A percentile compares a stretch with the other conserved stretches of the same genome.
These are phyloP conservation scores for Botrytis aclada DNA, from an alignment of 2,329 filamentous ascomycete species.

Conservation along the genomic window DNA sequence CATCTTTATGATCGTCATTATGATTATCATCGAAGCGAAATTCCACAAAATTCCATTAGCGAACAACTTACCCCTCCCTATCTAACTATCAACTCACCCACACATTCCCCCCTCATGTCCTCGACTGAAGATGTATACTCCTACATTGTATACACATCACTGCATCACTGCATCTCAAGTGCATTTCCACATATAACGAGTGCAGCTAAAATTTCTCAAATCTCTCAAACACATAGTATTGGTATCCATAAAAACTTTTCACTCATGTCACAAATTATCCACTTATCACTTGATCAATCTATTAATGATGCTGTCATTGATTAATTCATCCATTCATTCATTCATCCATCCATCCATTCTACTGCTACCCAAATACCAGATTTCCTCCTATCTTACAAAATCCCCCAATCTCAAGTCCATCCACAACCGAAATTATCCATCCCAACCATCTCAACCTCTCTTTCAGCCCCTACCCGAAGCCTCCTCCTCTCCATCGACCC, in stretches of 20 bases:
- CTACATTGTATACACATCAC: no score
- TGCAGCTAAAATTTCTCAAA: neutral
- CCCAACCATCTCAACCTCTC: neutral
- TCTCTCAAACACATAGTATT: no score
- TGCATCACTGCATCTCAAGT: no score
- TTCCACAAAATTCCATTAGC: no score
- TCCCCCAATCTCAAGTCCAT: neutral
- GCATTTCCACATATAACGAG: neutral
- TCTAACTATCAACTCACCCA: no score
- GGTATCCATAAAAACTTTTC: no score
- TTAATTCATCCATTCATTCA: neutral
- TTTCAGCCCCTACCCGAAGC: neutral
- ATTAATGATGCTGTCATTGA: neutral
- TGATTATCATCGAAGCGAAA: no score
- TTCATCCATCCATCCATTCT: neutral
- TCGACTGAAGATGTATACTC: fast-evolving
- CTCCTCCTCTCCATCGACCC: neutral
- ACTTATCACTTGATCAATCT: neutral
- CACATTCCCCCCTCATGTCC: no score
- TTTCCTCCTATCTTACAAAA: neutral
- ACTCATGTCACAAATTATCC: no score
- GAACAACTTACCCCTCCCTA: no score
- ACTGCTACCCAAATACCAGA: neutral
- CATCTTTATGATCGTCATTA: no score
- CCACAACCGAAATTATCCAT: neutral